phyloP scores from a whole-genome alignment of 2,329 filamentous ascomycete genomes.

The Microsporum ferrugineum region DNA sequence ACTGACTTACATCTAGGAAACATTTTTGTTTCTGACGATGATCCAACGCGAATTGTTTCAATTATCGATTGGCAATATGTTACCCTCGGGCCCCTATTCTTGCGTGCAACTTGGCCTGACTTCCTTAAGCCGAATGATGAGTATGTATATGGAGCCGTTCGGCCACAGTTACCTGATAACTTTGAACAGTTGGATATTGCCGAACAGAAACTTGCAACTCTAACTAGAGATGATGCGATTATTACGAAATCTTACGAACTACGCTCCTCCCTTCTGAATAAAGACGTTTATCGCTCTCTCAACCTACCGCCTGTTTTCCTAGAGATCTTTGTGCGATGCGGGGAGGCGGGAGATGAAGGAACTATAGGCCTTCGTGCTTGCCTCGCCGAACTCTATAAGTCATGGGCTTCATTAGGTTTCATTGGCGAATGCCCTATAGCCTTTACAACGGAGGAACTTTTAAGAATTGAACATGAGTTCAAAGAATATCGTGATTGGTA shows the following conservation, averaged over 20 bases:
- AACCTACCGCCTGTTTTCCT: neutral
- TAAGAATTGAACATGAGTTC: neutral
- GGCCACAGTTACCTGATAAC: slow-evolving; percentile 12
- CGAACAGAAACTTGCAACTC: slow-evolving; percentile 5
- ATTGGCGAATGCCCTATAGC: neutral
- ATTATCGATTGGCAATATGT: slow-evolving; percentile 36
- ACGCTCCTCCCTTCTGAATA: slow-evolving; percentile 31
- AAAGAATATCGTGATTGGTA: slow-evolving; percentile 10
- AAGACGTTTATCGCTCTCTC: slow-evolving; percentile 29
- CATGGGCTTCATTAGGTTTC: neutral
- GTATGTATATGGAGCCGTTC: slow-evolving; percentile 17
- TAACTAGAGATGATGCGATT: slow-evolving; percentile 5
- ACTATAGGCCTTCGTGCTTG: slow-evolving; percentile 20
- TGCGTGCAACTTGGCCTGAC: slow-evolving; percentile 16
- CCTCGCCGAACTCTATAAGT: slow-evolving; percentile 19
- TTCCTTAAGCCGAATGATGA: slow-evolving; percentile 22
- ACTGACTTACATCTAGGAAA: slow-evolving; percentile 31
- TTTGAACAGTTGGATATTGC: slow-evolving; percentile 12
- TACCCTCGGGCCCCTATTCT: slow-evolving; percentile 22
- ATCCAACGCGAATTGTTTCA: slow-evolving; percentile 16
- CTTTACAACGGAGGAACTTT: slow-evolving; percentile 8
- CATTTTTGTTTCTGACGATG: slow-evolving; percentile 26
- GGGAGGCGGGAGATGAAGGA: slow-evolving; percentile 19
- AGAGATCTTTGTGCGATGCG: slow-evolving; percentile 6
- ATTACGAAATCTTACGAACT: slow-evolving; percentile 22